Conservation (phyloP, 768 basidiomycete species). For the Filobasidium floriforme region DNA sequence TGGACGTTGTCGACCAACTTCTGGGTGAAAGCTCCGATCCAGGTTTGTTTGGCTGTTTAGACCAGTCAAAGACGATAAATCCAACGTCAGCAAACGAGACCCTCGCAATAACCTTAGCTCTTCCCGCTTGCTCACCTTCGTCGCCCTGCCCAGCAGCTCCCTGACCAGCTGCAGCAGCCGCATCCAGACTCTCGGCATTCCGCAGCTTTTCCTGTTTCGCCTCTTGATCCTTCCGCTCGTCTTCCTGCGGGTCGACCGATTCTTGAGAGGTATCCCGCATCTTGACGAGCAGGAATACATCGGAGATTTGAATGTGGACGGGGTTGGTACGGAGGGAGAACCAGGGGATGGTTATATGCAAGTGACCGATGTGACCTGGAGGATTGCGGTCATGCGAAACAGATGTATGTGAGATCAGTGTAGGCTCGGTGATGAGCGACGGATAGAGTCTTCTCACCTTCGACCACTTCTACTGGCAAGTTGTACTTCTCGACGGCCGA, state of each 20-base stretch:
- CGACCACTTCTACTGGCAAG: conserved; percentile 86
- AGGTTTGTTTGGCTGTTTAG: conserved; percentile 60
- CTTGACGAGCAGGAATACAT: conserved; percentile 87
- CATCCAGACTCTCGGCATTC: conserved; percentile 61
- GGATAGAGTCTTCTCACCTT: conserved; percentile 55
- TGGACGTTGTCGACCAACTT: conserved; percentile 95
- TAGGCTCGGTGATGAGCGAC: not conserved
- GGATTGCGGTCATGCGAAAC: not conserved
- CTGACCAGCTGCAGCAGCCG: conserved; percentile 48
- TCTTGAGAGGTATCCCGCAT: conserved; percentile 57
- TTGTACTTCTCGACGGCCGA: conserved; percentile 91
- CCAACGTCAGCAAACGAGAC: no score
- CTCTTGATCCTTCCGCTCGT: conserved; percentile 70
- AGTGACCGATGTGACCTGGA: conserved; percentile 37
- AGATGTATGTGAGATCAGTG: conserved; percentile 2
- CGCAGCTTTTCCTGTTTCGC: conserved; percentile 81
- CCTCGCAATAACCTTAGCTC: no score
- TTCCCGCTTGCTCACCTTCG: conserved; percentile 24
- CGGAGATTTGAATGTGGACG: conserved; percentile 81
- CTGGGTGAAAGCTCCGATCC: conserved; percentile 66
- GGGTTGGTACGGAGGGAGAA: conserved; percentile 52
- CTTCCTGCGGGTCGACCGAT: conserved; percentile 68
- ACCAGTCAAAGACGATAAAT: no score
- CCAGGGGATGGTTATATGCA: conserved; percentile 41
- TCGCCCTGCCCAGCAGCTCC: conserved; percentile 43